Conservation (phyloP, 192 early-diverging fungal species). For the Coemansia sp. region DNA sequence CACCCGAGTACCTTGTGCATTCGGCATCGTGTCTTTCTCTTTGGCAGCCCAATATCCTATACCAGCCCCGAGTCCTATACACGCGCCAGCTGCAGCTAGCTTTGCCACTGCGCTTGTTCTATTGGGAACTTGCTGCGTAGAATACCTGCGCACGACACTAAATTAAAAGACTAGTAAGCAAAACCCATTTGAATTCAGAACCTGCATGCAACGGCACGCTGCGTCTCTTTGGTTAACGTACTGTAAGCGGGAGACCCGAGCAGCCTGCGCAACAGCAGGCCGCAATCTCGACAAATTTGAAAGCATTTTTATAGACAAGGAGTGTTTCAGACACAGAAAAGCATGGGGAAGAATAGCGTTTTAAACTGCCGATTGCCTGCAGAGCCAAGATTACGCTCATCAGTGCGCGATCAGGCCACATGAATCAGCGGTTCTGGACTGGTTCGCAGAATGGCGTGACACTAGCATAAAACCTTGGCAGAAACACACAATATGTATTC, state of each 20-base stretch:
- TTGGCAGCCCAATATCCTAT: conserved; percentile 5
- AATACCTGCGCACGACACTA: conserved; percentile 6
- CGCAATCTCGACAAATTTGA: conserved; percentile 1
- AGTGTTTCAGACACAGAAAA: background rate
- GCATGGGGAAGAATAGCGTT: background rate
- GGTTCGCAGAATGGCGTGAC: background rate
- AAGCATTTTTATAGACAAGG: background rate
- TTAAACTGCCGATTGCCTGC: background rate
- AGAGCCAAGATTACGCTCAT: conserved; percentile 1
- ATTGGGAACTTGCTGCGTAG: background rate
- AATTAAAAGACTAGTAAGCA: background rate
- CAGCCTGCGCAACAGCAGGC: background rate
- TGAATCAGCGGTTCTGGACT: background rate
- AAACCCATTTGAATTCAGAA: background rate
- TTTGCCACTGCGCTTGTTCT: background rate
- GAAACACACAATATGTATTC: background rate
- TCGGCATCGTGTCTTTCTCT: background rate
- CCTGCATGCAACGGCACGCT: background rate
- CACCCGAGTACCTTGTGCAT: background rate
- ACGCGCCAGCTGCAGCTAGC: background rate
- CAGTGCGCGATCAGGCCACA: background rate
- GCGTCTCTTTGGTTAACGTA: background rate
- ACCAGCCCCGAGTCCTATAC: background rate
- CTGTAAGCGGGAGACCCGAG: conserved; percentile 7
- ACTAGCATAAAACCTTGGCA: background rate